These are phyloP conservation scores for Adansonia digitata DNA, from an alignment of 345 rosid species.

Conservation along the genomic window DNA sequence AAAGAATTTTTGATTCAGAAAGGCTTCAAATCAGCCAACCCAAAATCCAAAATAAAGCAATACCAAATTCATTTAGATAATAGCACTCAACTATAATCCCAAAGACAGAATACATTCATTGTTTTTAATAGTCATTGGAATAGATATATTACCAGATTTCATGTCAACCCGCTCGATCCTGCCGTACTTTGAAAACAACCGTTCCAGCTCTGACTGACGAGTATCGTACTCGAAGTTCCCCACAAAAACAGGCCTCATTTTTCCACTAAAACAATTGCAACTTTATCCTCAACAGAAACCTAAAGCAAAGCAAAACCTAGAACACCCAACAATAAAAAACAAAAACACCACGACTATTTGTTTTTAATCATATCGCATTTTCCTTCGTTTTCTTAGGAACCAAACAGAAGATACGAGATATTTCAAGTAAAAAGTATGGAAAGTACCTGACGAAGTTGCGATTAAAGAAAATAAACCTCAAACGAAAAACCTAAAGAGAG, in stretches of 20 bases:
- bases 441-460: slow-evolving; percentile 2
- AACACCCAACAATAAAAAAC: too few species aligned
- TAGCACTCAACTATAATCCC: not conserved
- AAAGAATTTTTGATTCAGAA: not conserved
- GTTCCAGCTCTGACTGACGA: slow-evolving; percentile 75
- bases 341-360: not conserved
- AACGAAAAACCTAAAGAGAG: slow-evolving; percentile 5
- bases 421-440: not conserved
- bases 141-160: slow-evolving; percentile 64
- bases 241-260: slow-evolving; percentile 63
- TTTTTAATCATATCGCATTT: too few species aligned
- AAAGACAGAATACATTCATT: not conserved
- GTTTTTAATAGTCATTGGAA: not conserved
- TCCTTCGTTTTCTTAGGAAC: not conserved
- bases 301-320: too few species aligned
- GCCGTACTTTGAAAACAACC: slow-evolving; percentile 69
- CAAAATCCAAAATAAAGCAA: not conserved
- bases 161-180: slow-evolving; percentile 80
- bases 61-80: not conserved
- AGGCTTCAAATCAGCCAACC: not conserved
- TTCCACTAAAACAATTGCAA: not conserved
- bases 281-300: slow-evolving; percentile 8
- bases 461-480: not conserved
- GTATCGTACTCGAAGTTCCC: slow-evolving; percentile 83
- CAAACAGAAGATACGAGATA: not conserved